Evolutionary conservation across 2,329 filamentous ascomycete species (phyloP).

Genomic region (Aspergillus candidus): DNA sequence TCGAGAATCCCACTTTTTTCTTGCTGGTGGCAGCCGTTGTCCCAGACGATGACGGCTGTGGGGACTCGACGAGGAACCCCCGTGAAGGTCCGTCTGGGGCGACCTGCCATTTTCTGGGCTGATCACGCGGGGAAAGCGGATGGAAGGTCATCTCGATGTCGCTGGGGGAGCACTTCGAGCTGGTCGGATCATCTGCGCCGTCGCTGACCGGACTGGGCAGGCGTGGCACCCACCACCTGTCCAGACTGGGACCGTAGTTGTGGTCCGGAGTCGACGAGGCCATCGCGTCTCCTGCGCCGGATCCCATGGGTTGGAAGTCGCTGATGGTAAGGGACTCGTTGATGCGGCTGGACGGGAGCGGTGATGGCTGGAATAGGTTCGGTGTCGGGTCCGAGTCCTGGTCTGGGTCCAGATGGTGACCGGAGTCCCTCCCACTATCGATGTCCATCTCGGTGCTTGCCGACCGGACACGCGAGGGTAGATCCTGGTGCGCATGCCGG

Average conservation of each 20-base stretch:
- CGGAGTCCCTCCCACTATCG: conserved; percentile 20
- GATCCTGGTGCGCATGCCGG: conserved; percentile 2
- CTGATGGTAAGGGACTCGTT: conserved; percentile 28
- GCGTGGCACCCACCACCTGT: conserved; percentile 20
- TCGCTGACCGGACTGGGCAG: conserved; percentile 39
- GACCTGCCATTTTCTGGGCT: neutral
- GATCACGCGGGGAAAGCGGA: neutral
- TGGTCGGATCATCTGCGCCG: conserved; percentile 18
- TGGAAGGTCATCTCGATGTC: conserved; percentile 16
- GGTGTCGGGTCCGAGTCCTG: conserved; percentile 13
- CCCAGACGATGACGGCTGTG: neutral
- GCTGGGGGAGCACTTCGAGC: conserved; percentile 5
- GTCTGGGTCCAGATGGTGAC: conserved; percentile 1
- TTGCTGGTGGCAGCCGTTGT: conserved; percentile 5
- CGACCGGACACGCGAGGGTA: conserved; percentile 2
- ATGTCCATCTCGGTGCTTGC: conserved; percentile 23
- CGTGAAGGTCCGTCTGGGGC: neutral
- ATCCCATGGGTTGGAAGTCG: conserved; percentile 5
- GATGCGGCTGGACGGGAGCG: conserved; percentile 25
- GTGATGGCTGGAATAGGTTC: conserved; percentile 21
- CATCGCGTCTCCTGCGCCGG: no score
- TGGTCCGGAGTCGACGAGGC: no score
- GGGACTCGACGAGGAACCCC: conserved; percentile 2
- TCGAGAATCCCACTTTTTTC: conserved; percentile 62
- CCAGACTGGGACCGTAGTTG: conserved; percentile 8